Conservation (phyloP, 306 rosid genomes). For the Vigna radiata region DNA sequence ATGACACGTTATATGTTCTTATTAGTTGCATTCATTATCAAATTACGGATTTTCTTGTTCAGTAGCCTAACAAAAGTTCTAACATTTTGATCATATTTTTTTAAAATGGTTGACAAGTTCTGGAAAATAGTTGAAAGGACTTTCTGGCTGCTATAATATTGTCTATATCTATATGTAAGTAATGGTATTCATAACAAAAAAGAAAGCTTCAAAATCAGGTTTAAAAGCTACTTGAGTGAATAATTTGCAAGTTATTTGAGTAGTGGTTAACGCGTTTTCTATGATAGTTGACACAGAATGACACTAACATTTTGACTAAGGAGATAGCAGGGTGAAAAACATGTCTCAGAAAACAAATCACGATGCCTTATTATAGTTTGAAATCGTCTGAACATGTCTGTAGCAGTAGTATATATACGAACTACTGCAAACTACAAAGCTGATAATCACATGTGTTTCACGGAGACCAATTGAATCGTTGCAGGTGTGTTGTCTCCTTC, state of each 20-base stretch:
- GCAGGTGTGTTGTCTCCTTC: slow-evolving; percentile 72
- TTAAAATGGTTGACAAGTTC: background rate
- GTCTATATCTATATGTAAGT: background rate
- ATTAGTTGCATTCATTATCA: background rate
- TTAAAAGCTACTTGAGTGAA: slow-evolving; percentile 30
- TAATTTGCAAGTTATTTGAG: too few species aligned
- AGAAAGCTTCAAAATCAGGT: background rate
- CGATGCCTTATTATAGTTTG: background rate
- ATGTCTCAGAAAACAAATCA: background rate
- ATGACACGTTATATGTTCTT: background rate
- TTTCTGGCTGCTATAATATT: background rate
- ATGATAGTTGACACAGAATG: background rate
- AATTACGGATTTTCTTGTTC: background rate
- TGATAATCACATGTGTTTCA: slow-evolving; percentile 36
- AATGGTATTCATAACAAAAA: background rate
- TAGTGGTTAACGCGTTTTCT: background rate
- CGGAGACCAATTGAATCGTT: slow-evolving; percentile 21
- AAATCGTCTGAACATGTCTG: background rate
- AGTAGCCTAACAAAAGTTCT: background rate
- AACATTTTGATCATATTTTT: background rate
- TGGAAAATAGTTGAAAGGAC: background rate
- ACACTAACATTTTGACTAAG: background rate
- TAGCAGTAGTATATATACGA: background rate
- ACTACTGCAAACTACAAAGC: background rate
- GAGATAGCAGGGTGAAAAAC: slow-evolving; percentile 26